A percentile compares a stretch with the other conserved stretches of the same genome.
Evolutionary conservation across 257 asterid species (phyloP).

Genomic region (Echium plantagineum): DNA sequence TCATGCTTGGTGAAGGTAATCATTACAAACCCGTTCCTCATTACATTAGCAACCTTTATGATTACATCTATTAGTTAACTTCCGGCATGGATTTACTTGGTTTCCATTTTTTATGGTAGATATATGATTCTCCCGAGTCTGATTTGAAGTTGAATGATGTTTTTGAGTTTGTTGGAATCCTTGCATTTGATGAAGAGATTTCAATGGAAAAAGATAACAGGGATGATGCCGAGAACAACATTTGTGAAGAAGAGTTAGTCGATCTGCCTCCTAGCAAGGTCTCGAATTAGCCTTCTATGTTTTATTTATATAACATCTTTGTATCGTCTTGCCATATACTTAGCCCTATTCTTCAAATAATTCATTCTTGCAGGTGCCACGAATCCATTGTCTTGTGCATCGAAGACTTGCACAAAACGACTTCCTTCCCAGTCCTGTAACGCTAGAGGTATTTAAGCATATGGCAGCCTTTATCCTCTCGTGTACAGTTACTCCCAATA

Average conservation of each 20-base stretch:
- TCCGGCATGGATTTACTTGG: constrained; percentile 5
- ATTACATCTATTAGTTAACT: background rate
- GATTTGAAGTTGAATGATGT: constrained; percentile 77
- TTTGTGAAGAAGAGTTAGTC: constrained; percentile 44
- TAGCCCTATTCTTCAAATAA: background rate
- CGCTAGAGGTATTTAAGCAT: constrained; percentile 42
- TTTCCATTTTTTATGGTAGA: constrained; percentile 31
- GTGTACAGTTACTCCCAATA: background rate
- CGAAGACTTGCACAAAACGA: constrained; percentile 56
- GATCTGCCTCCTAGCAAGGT: constrained; percentile 64
- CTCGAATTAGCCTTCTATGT: constrained; percentile 2
- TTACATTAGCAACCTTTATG: background rate
- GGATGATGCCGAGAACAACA: constrained; percentile 26
- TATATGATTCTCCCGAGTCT: constrained; percentile 67
- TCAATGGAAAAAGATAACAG: constrained; percentile 26
- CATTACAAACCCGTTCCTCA: background rate
- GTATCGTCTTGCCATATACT: background rate
- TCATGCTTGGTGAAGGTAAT: constrained; percentile 78
- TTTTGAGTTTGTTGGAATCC: constrained; percentile 81
- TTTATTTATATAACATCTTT: background rate
- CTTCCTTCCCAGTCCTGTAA: constrained; percentile 37
- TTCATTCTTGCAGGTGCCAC: constrained; percentile 54
- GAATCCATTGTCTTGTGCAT: constrained; percentile 68
- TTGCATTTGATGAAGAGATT: constrained; percentile 55
- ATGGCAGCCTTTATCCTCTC: background rate